phyloP scores from a whole-genome alignment of 2,329 filamentous ascomycete genomes.

The Dothistroma septosporum region DNA sequence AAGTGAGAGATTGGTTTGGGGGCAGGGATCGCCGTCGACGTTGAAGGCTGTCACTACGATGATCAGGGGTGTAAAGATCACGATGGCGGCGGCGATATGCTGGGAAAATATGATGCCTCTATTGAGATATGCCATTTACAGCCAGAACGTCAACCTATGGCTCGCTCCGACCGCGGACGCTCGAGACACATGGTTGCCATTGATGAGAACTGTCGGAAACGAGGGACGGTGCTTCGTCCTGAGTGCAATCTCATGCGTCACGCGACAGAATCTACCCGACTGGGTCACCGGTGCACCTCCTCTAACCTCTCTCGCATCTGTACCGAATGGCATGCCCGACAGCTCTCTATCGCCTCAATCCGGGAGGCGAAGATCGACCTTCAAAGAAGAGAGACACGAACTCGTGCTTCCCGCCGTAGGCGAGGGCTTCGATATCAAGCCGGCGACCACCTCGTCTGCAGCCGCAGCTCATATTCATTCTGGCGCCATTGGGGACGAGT shows the following conservation, averaged over 20 bases:
- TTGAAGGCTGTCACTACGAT: constrained; percentile 73
- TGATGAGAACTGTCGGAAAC: constrained; percentile 76
- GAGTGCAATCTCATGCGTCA: constrained; percentile 77
- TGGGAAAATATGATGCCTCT: constrained; percentile 98
- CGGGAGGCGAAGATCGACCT: constrained; percentile 38
- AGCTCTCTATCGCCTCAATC: constrained; percentile 14
- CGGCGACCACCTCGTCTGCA: constrained; percentile 5
- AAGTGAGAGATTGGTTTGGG: constrained; percentile 80
- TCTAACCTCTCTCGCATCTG: neutral
- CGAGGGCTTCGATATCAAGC: constrained; percentile 16
- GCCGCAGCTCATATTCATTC: constrained; percentile 8
- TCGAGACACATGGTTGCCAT: constrained; percentile 72
- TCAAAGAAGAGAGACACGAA: constrained; percentile 52
- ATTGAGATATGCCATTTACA: constrained; percentile 75
- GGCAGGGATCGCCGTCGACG: constrained; percentile 74
- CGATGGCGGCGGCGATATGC: constrained; percentile 82
- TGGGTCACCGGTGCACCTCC: constrained; percentile 48
- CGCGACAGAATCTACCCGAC: constrained; percentile 52
- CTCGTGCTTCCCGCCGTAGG: constrained; percentile 43
- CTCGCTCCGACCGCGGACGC: constrained; percentile 85
- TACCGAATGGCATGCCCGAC: constrained; percentile 2
- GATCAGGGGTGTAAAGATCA: constrained; percentile 74
- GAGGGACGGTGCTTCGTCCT: constrained; percentile 85
- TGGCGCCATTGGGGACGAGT: constrained; percentile 43
- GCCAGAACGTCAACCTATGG: constrained; percentile 87